Base-by-base conservation (phyloP, 2,329 filamentous ascomycete genomes). In the Xylariaceae sp. region DNA sequence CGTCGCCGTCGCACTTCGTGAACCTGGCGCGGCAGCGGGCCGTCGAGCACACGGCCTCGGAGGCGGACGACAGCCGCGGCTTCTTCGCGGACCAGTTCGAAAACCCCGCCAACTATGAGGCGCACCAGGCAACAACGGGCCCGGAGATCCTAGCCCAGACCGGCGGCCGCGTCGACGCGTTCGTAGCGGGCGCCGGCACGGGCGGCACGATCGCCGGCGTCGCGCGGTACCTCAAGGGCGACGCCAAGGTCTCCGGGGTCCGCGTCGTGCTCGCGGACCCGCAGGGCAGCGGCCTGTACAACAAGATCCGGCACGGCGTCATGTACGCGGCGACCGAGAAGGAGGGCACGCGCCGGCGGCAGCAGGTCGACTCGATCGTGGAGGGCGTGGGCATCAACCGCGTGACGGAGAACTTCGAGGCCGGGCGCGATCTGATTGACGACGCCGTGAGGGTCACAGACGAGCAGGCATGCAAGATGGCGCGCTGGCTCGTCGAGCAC, bases 81-180 rank as follows among this genome's bases (percentile, higher is more conserved):
- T 92, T 96, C 74, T 99, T 97, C 70, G 92, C 93, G 1, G 90
- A 99, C 71, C 94, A 99, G 70, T 99, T 99, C 68, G 94, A 99
- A 75, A 93, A 89, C 21, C 78, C 84, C 44, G 90, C 92, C 26
- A 99, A 99, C 73, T 96, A 88, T 81, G 79, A 82, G 39, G 92
- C 94, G 1, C 94, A 99, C 75, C 85, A 87, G 64, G 77, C 81
- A 16, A 83, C 85, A 11, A 99, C 94, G 0, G 94, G 94, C 0
- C 94, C 93, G 0, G 94, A 99, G 75, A 94, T 99, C 61, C 88
- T 83, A 65, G 74, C 77, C 1, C 94, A 99, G 74, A 89, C 89
- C 5, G 81, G 78, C 20, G 91, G 91, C 0, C 73, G 73, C 6
- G 67, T 97, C 1, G 89, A 95, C 70, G 93, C 91, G 3, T 97